Conservation (phyloP, 2,329 filamentous ascomycete species). For the Diaporthe helianthi region DNA sequence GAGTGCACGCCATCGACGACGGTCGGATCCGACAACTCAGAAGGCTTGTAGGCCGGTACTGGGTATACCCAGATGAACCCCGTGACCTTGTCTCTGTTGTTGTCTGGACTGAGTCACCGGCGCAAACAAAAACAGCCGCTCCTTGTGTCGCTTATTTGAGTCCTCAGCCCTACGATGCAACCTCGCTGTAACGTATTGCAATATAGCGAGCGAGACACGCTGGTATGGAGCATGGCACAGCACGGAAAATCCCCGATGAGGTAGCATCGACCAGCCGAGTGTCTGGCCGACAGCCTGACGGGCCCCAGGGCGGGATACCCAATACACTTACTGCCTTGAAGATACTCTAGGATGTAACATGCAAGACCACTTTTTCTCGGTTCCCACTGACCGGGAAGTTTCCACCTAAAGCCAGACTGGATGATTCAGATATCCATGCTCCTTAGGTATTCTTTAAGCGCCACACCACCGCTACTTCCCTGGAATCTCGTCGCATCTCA, state of each 20-base stretch:
- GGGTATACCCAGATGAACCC: not conserved
- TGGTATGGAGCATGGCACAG: not conserved
- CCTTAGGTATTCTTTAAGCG: not conserved
- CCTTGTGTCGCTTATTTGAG: conserved; percentile 9
- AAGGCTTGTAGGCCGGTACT: not conserved
- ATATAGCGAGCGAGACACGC: not conserved
- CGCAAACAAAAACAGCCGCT: not conserved
- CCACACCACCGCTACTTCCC: not conserved
- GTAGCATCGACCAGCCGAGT: not conserved
- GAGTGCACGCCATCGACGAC: not conserved
- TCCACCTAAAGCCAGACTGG: not conserved
- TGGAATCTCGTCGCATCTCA: no score
- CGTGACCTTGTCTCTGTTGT: conserved; percentile 12
- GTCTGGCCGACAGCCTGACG: not conserved
- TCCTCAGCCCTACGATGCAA: conserved; percentile 14
- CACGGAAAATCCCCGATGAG: not conserved
- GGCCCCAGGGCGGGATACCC: not conserved
- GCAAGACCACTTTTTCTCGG: not conserved
- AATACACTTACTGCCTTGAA: not conserved
- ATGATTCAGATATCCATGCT: not conserved
- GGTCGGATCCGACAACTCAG: conserved; percentile 2
- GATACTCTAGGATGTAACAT: not conserved
- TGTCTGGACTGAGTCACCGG: conserved; percentile 8
- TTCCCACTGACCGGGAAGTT: not conserved
- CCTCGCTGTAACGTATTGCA: conserved; percentile 2